Evolutionary conservation across 208 protist species (phyloP), one percentile per base, ranked within the genome.

Genomic region (Leishmania guyanensis): DNA sequence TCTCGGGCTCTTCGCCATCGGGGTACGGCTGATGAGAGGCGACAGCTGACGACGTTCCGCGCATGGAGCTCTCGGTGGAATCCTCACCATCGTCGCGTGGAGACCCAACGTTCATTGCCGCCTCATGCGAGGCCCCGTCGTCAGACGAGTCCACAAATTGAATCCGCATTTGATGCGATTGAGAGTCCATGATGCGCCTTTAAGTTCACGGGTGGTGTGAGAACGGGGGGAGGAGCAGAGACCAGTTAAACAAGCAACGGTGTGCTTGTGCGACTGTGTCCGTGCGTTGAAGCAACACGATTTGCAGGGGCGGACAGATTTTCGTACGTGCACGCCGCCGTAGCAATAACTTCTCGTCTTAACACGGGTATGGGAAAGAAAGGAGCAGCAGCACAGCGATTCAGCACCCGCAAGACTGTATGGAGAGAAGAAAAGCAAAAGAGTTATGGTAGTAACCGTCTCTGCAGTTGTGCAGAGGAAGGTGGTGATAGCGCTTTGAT

Each of bases 131-230:
- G 58, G 88, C 85, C 53, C 89, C 92, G 17, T 95, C 91, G 77
- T 95, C 91, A 60, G 91, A 94, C 26, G 90, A 94, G 69, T 97
- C 94, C 10, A 88, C 62, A 77, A 97, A 97, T 62, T 74, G 62
- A 2, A 97, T 73, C 43, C 89, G 84, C 72, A 92, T 84, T 68
- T 77, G 79, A 26, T 48, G 39, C 9, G 68, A 50, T 14, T 78
- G 79, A 29, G 64, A 39, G 48, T 82, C n/a, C 77, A 85, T 81
- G 48, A 26, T 46, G 16, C 66, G 14, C 62, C n/a, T 26, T n/a
- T 14, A 33, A 10, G 39, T 53, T 36, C 36, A 20, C 48, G 20
- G 22, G 20, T 78, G 20, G 56, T 60, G 56, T 75, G 79, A 65
- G 33, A 39, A 39, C 9, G 62, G 48, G 75, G 53, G 56, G 4